Conservation (phyloP, 805 yeast genomes). For the Citeromyces nyonsensis region DNA sequence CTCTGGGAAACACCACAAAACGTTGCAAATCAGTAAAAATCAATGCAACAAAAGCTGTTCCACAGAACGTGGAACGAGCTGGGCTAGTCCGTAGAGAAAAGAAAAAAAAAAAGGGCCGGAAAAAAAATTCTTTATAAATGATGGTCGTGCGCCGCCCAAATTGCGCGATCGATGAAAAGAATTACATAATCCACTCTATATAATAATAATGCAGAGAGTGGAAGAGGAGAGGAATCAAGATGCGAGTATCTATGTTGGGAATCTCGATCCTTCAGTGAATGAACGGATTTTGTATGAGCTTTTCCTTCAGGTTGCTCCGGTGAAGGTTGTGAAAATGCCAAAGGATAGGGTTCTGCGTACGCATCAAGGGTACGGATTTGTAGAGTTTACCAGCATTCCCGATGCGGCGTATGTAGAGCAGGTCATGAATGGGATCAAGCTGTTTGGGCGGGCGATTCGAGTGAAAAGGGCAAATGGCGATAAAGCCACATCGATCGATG, state of each 20-base stretch:
- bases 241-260: slow-evolving; percentile 66
- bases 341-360: slow-evolving; percentile 54
- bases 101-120: no score
- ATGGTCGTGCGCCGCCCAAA: no score
- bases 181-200: no score
- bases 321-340: slow-evolving; percentile 57
- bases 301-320: slow-evolving; percentile 74
- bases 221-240: slow-evolving; percentile 26
- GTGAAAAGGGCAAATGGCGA: slow-evolving; percentile 32
- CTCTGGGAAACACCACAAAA: no score
- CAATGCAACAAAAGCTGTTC: no score
- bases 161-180: no score
- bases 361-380: slow-evolving; percentile 84
- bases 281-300: slow-evolving; percentile 68
- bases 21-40: no score
- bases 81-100: no score
- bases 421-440: slow-evolving; percentile 39
- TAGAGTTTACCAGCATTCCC: slow-evolving; percentile 39
- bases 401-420: slow-evolving; percentile 63
- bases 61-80: no score
- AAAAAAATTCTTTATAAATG: no score
- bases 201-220: no score
- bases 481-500: slow-evolving; percentile 7
- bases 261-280: slow-evolving; percentile 60
- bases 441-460: slow-evolving; percentile 47